Evolutionary conservation across 768 basidiomycete genomes (phyloP).

Genomic region (Pseudohyphozyma bogoriensis): DNA sequence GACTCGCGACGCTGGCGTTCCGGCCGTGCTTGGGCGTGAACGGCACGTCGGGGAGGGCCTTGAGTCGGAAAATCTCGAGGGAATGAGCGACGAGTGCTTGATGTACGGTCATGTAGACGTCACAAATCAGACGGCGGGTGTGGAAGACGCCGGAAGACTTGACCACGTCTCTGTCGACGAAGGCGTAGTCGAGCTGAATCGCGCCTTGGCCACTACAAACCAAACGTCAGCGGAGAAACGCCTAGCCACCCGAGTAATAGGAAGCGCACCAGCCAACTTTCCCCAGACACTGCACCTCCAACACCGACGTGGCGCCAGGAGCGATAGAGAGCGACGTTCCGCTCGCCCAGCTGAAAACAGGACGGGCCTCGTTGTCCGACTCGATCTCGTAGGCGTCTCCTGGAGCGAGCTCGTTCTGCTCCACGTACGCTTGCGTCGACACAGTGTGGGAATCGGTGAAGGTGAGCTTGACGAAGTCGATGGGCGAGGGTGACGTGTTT

Average conservation of each 20-base stretch:
- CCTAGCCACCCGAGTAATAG: not conserved
- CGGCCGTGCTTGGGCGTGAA: not conserved
- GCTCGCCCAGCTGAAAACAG: conserved; percentile 65
- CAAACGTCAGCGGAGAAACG: not conserved
- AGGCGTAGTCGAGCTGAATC: conserved; percentile 74
- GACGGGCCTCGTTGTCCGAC: conserved; percentile 61
- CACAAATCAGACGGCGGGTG: conserved; percentile 76
- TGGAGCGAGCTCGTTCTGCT: conserved; percentile 68
- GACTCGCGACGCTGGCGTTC: conserved; percentile 17
- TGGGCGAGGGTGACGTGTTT: conserved; percentile 69
- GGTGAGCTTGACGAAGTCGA: conserved; percentile 73
- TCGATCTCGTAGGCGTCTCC: conserved; percentile 88
- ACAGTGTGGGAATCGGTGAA: conserved; percentile 85
- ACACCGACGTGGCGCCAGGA: conserved; percentile 59
- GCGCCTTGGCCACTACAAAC: conserved; percentile 69
- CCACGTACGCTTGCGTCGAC: conserved; percentile 62
- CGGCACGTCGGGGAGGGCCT: conserved; percentile 6
- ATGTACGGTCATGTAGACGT: conserved; percentile 86
- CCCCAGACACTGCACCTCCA: conserved; percentile 67
- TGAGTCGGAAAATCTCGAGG: conserved; percentile 68
- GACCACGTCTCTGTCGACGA: conserved; percentile 45
- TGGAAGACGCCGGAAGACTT: conserved; percentile 50
- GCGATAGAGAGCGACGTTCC: conserved; percentile 46
- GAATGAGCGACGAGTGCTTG: conserved; percentile 80
- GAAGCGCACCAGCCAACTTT: conserved; percentile 76